Conservation (phyloP, 2,329 filamentous ascomycete species). For the Lachnellula occidentalis region DNA sequence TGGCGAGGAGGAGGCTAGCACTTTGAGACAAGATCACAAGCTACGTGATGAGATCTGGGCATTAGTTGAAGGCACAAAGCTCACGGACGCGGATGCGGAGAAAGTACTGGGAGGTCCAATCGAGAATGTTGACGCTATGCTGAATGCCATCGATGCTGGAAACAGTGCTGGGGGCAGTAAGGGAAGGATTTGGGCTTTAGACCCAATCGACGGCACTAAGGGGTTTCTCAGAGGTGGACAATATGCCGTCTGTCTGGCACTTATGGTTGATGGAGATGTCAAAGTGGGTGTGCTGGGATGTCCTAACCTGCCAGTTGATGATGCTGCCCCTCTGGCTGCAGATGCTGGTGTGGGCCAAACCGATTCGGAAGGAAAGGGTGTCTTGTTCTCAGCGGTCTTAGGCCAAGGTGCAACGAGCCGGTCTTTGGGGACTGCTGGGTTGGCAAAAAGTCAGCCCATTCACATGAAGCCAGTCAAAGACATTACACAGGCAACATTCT, state of each 20-base stretch:
- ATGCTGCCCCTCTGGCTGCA: slow-evolving; percentile 63
- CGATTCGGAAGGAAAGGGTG: slow-evolving; percentile 71
- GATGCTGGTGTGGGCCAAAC: slow-evolving; percentile 70
- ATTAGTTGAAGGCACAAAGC: slow-evolving; percentile 66
- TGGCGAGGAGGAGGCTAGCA: slow-evolving; percentile 86
- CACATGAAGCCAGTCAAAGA: slow-evolving; percentile 72
- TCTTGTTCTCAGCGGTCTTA: slow-evolving; percentile 79
- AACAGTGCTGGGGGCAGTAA: slow-evolving; percentile 64
- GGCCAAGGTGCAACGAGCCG: slow-evolving; percentile 78
- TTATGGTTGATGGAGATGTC: slow-evolving; percentile 90
- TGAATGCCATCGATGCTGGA: slow-evolving; percentile 61
- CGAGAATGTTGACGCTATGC: slow-evolving; percentile 59
- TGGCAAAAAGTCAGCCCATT: slow-evolving; percentile 58
- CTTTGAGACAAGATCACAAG: slow-evolving; percentile 64
- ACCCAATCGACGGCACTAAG: slow-evolving; percentile 97
- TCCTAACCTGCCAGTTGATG: slow-evolving; percentile 88
- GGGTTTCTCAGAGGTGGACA: slow-evolving; percentile 94
- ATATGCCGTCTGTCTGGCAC: slow-evolving; percentile 88
- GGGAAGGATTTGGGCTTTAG: slow-evolving; percentile 90
- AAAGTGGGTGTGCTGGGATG: slow-evolving; percentile 92
- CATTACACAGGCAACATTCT: slow-evolving; percentile 81
- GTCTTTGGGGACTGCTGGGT: slow-evolving; percentile 53
- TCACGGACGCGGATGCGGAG: slow-evolving; percentile 62
- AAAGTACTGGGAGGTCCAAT: slow-evolving; percentile 65
- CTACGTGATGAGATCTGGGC: slow-evolving; percentile 78